Evolutionary conservation across 179 eudicot species (phyloP).

Genomic region (Silene noctiflora): DNA sequence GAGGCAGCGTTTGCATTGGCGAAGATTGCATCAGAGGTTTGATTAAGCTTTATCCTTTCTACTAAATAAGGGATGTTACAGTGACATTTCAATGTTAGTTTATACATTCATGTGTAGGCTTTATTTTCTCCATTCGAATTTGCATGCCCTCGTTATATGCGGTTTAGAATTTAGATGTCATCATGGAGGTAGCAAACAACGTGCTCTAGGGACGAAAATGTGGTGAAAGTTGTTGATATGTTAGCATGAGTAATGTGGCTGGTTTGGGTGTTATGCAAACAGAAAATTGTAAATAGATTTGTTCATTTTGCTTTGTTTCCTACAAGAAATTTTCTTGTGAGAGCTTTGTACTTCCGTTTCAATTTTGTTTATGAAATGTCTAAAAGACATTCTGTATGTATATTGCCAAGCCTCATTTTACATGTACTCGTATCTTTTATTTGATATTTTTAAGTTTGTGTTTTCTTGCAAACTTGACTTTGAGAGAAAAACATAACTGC

Average conservation of each 20-base stretch:
- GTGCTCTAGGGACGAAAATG: background rate
- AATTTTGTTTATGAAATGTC: background rate
- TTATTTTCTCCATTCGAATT: background rate
- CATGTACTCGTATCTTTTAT: background rate
- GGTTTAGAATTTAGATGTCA: background rate
- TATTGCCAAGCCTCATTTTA: background rate
- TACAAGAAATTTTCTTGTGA: background rate
- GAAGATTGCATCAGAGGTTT: slow-evolving; percentile 79
- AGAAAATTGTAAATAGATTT: background rate
- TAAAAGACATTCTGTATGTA: background rate
- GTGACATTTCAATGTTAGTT: slow-evolving; percentile 4
- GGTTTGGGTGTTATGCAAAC: background rate
- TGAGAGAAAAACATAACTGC: background rate
- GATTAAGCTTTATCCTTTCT: slow-evolving; percentile 15
- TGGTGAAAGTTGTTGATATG: background rate
- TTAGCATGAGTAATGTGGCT: background rate
- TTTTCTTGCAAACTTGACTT: background rate
- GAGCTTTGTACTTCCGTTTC: background rate
- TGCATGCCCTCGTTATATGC: background rate
- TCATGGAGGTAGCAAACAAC: background rate
- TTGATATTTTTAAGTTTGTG: background rate
- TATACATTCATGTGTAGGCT: background rate
- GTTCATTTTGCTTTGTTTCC: background rate
- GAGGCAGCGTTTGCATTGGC: slow-evolving; percentile 97
- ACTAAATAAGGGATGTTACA: background rate